Evolutionary conservation across 1,284 basidiomycete species (phyloP), one percentile per base, ranked within the genome.

Genomic region (Naganishia cerealis): DNA sequence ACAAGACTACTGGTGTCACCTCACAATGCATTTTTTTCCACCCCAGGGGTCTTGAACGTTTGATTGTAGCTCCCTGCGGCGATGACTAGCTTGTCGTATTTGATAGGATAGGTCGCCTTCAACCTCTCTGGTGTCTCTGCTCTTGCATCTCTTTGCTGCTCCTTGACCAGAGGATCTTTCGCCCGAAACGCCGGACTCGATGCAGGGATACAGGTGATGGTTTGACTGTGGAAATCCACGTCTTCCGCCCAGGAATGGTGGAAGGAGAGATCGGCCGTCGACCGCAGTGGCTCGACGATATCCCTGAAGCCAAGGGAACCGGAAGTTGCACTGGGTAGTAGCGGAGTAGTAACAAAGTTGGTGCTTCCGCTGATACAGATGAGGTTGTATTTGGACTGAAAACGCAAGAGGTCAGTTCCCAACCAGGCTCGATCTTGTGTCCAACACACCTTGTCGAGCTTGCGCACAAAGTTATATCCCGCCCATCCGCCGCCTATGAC

Each of bases 401-500:
- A n/a, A 67, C 71, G 18, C 70, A 73, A 39, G 69, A 72, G n/a
- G 9, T 57, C 39, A 55, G 21, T 40, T 6, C 39, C 15, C 21
- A 24, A 21, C 38, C 54, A 12, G n/a, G 57, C 38, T 16, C 26
- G 12, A 70, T 68, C 53, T 29, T 36, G n/a, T 73, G 74, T 77
- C 65, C 78, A 75, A 5, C 73, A 62, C 21, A 63, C 66, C 70
- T 78, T 77, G 71, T 81, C 76, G 8, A 77, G 72, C 46, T 75
- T 75, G 12, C 76, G 73, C 50, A 57, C 40, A 16, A 57, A 63
- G 57, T 88, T 87, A 74, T 91, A 91, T 0, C 90, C 91, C 67
- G 88, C 90, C 91, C 90, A 93, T 26, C 91, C 91, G 9, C 87
- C 89, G 1, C 91, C 91, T 0, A 92, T 82, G 67, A 93, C 87